Conservation (phyloP, 2,329 filamentous ascomycete genomes). For the Colletotrichum neosansevieriae region DNA sequence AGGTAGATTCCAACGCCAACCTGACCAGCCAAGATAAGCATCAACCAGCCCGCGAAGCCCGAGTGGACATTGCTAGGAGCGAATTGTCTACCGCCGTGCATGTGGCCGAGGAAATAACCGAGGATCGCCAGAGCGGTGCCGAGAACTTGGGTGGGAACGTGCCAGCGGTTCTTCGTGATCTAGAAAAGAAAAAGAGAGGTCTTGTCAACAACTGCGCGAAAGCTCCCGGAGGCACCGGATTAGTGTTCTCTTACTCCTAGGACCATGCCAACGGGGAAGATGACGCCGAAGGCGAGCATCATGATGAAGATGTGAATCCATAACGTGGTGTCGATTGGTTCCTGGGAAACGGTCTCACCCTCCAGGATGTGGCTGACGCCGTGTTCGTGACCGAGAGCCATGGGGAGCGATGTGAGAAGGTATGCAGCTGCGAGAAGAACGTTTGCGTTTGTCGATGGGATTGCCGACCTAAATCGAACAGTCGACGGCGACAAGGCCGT, state of each 20-base stretch:
- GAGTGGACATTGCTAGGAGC: constrained; percentile 80
- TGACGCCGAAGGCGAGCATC: constrained; percentile 86
- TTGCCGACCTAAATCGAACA: not conserved
- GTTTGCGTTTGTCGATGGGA: constrained; percentile 6
- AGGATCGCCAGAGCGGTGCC: constrained; percentile 81
- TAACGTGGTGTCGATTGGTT: constrained; percentile 85
- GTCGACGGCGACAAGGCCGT: constrained; percentile 32
- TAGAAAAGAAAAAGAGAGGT: constrained; percentile 49
- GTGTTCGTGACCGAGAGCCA: constrained; percentile 60
- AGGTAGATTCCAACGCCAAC: constrained; percentile 87
- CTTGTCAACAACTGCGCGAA: constrained; percentile 28
- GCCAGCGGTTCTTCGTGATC: constrained; percentile 92
- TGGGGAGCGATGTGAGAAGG: constrained; percentile 38
- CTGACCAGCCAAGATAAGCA: constrained; percentile 83
- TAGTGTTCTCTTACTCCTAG: constrained; percentile 74
- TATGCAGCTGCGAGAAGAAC: constrained; percentile 17
- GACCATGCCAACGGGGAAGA: constrained; percentile 96
- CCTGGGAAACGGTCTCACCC: constrained; percentile 75
- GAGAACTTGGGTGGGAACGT: constrained; percentile 87
- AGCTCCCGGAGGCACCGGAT: not conserved
- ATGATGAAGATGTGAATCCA: constrained; percentile 96
- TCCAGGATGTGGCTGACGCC: constrained; percentile 70
- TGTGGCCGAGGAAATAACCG: constrained; percentile 92
- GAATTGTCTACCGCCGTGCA: constrained; percentile 91
- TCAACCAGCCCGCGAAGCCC: constrained; percentile 82